Percentiles rank a stretch among this genome's conserved stretches.
phyloP scores from a whole-genome alignment of 2,329 filamentous ascomycete species.

The Diaporthe humulicola region DNA sequence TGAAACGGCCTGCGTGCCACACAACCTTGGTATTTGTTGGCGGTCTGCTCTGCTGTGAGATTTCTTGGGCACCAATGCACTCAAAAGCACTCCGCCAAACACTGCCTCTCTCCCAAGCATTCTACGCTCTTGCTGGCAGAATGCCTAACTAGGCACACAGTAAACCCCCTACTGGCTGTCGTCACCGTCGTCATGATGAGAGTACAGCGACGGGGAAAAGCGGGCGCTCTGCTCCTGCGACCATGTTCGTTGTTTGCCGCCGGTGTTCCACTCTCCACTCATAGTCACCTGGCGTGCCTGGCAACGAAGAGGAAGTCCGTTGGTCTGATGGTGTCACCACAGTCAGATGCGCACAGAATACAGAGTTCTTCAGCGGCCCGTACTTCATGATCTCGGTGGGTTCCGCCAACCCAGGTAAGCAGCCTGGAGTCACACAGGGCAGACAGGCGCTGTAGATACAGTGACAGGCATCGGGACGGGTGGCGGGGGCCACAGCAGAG shows the following conservation, averaged over 20 bases:
- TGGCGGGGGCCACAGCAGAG: background rate
- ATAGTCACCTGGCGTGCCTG: background rate
- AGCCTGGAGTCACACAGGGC: background rate
- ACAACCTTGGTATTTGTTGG: background rate
- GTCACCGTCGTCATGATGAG: conserved; percentile 38
- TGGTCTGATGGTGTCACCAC: background rate
- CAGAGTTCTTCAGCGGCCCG: background rate
- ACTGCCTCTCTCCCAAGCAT: background rate
- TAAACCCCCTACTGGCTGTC: conserved; percentile 5
- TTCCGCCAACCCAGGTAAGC: background rate
- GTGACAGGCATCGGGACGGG: background rate
- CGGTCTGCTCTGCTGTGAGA: background rate
- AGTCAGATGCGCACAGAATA: background rate
- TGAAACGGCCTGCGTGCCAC: conserved; percentile 3
- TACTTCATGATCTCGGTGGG: background rate
- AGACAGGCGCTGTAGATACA: background rate
- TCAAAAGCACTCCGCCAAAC: background rate
- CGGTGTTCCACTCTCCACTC: background rate
- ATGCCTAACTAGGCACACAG: background rate
- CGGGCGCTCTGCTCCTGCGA: conserved; percentile 9
- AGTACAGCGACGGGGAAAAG: conserved; percentile 14
- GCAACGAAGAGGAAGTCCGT: background rate
- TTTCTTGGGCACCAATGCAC: background rate
- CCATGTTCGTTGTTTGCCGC: background rate
- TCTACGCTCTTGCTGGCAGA: background rate